Base-by-base conservation (phyloP, 1,284 basidiomycete genomes). In the Cryptococcus amylolentus region DNA sequence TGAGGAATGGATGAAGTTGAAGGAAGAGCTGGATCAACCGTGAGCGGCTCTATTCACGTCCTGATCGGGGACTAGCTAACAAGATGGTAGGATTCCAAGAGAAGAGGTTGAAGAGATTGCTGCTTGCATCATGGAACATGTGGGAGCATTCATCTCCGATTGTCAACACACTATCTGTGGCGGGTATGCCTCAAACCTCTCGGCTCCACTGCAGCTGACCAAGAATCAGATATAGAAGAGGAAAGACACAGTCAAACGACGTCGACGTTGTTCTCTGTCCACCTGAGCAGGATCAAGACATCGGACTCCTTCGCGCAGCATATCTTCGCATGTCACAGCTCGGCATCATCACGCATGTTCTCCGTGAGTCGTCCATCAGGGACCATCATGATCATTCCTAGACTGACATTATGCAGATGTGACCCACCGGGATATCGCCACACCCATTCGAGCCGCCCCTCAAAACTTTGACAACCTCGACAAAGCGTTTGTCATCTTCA, bases 401-500 rank as follows among this genome's bases (percentile, higher is more conserved):
- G 26, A 16, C 37, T 49, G n/a, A 40, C 4, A 42, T 12, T 16
- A 8, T 26, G 4, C 56, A 75, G 72, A 74, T 39, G 58, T 69
- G 0, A 71, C 71, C 0, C 53, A 56, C 20, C 61, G 70, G 2
- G 60, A 62, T 18, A 40, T 51, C 0, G 53, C 47, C 10, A 52
- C 54, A 0, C 71, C 71, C 1, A 66, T 74, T 31, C 69, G 70
- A 35, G 57, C 69, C 4, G 55, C 63, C 18, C 38, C 69, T 3
- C 69, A 71, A 42, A 78, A 78, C 55, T 78, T 78, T 58, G 76
- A 78, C 53, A 76, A 76, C 52, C 74, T 78, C 37, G 76, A 78
- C 63, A 78, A 73, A 59, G 68, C 69, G 18, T 71, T 71, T 43
- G 69, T 73, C 35, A 64, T 73, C 26, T 56, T 73, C 45, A 61